Evolutionary conservation across 768 basidiomycete species (phyloP), one percentile per base, ranked within the genome.

Genomic region (Butyriboletus loyo): DNA sequence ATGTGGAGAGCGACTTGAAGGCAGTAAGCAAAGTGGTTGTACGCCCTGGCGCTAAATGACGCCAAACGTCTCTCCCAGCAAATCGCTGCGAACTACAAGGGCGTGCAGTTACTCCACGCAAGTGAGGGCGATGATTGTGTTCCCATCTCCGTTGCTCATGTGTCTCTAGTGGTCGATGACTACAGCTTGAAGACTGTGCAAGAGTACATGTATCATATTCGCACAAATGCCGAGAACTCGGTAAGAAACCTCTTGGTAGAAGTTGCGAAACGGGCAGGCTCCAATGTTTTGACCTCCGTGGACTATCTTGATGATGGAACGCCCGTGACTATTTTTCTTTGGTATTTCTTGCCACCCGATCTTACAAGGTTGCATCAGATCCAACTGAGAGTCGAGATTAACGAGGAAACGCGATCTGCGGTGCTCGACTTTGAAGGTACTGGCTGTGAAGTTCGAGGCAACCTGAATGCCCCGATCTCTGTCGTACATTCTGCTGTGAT

Each of bases 61-160:
- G 25, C 6, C 49, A 49, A 22, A 60, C 14, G 1, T 8, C 7
- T 19, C 15, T 31, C 2, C 4, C 41, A 92, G 90, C 92, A 95
- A 91, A 86, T 95, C 56, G 91, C 92, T 2, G 92, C 93, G 7
- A 97, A 97, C 66, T 82, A 93, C 69, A 94, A 95, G 72, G 95
- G 92, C 13, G 84, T 91, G 31, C 86, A 90, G 58, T 77, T 94
- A 4, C 85, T 96, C 54, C 87, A 87, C 62, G 83, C 84, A 40
- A 81, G 89, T 91, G 66, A 55, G 82, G 64, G n/a, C 4, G 21
- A 27, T 28, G 14, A 11, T 21, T 50, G 9, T 43, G 37, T 19
- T 35, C 56, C 10, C 38, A 49, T 59, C 36, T 14, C 43, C 9
- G 47, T 32, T 19, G 38, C 46, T 65, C 15, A 65, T 27, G 46